Evolutionary conservation across 176 grass and related monocot species (phyloP).

Genomic region (Microstegium vimineum): DNA sequence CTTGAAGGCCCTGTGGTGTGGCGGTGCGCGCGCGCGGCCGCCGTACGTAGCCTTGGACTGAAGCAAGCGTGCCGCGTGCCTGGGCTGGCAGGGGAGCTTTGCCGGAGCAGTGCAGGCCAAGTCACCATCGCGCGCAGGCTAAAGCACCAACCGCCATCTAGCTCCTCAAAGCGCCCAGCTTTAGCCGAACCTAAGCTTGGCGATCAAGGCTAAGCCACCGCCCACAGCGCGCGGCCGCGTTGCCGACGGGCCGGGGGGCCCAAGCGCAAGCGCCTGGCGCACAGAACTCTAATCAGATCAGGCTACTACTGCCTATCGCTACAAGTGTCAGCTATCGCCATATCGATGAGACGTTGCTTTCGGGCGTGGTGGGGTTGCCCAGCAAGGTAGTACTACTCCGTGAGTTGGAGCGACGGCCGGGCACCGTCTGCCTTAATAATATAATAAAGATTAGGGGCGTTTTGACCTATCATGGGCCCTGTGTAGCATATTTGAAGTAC

Average conservation of each 20-base stretch:
- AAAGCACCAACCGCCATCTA: background rate
- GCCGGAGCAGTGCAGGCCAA: background rate
- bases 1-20: no score
- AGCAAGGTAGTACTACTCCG: no score
- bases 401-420: no score
- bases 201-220: background rate
- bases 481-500: background rate
- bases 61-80: background rate
- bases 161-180: conserved; percentile 25
- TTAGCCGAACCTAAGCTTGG: background rate
- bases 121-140: background rate
- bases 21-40: no score
- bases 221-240: no score
- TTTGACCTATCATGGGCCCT: background rate
- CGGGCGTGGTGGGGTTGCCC: background rate
- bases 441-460: background rate
- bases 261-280: no score
- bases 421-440: no score
- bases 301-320: no score
- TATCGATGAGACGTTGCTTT: no score
- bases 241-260: conserved; percentile 21
- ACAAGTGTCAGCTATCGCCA: no score
- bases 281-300: no score
- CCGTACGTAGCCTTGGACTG: background rate
- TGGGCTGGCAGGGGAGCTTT: background rate